Evolutionary conservation across 1,139 yeast genomes (phyloP).

Genomic region (Yueomyces sp.): DNA sequence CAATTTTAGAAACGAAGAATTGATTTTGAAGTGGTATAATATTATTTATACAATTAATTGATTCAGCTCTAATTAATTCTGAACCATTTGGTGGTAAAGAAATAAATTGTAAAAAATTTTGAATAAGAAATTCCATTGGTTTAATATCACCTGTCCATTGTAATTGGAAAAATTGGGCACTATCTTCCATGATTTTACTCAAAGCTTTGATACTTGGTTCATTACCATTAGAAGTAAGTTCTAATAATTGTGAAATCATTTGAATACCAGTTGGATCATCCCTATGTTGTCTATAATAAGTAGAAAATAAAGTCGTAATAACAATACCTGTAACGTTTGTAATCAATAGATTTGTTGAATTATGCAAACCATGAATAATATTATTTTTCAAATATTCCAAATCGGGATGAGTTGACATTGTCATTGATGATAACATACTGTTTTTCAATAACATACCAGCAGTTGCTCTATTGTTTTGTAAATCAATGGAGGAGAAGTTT

Average conservation of each 20-base stretch:
- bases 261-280: slow-evolving; percentile 44
- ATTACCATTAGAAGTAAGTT: slow-evolving; percentile 42
- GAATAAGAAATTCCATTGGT: slow-evolving; percentile 58
- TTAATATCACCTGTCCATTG: slow-evolving; percentile 38
- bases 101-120: slow-evolving; percentile 45
- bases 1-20: slow-evolving; percentile 51
- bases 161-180: slow-evolving; percentile 33
- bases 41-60: slow-evolving; percentile 66
- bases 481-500: slow-evolving; percentile 10
- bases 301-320: slow-evolving; percentile 65
- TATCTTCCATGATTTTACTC: slow-evolving; percentile 79
- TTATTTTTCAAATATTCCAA: slow-evolving; percentile 44
- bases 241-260: slow-evolving; percentile 53
- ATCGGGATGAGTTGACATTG: slow-evolving; percentile 6
- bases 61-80: slow-evolving; percentile 41
- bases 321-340: slow-evolving; percentile 87
- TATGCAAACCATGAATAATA: slow-evolving; percentile 57
- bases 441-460: slow-evolving; percentile 83
- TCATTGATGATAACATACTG: slow-evolving; percentile 35
- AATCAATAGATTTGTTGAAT: slow-evolving; percentile 40
- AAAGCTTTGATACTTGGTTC: slow-evolving; percentile 78
- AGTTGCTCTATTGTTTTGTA: slow-evolving; percentile 59
- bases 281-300: slow-evolving; percentile 26
- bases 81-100: slow-evolving; percentile 29
- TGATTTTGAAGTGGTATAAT: slow-evolving; percentile 60